Conservation (phyloP, 2,329 filamentous ascomycete genomes). For the Aspergillus transmontanensis region DNA sequence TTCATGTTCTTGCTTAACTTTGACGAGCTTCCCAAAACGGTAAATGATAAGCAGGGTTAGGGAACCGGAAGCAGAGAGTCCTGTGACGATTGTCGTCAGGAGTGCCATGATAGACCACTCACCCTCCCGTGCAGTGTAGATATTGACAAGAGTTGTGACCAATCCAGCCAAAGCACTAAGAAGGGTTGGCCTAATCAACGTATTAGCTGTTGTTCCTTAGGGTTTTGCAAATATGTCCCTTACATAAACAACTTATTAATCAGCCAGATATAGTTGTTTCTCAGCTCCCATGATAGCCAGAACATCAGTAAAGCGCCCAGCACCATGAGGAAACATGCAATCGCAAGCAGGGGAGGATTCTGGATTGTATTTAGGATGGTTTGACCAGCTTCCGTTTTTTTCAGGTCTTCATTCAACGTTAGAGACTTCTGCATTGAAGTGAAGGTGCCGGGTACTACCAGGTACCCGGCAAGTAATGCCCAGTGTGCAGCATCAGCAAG, state of each 20-base stretch:
- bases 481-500: constrained; percentile 49
- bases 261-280: constrained; percentile 58
- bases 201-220: constrained; percentile 6
- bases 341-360: constrained; percentile 46
- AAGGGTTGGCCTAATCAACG: constrained; percentile 31
- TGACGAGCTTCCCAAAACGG: constrained; percentile 38
- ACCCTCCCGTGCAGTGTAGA: constrained; percentile 53
- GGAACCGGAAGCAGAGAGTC: constrained; percentile 21
- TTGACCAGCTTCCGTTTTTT: constrained; percentile 14
- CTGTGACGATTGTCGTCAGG: constrained; percentile 41
- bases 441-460: constrained; percentile 57
- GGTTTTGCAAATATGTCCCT: constrained; percentile 14
- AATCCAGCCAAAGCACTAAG: constrained; percentile 55
- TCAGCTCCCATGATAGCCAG: constrained; percentile 48
- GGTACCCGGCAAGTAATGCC: constrained; percentile 56
- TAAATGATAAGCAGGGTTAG: constrained; percentile 37
- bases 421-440: constrained; percentile 44
- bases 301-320: constrained; percentile 46
- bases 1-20: constrained; percentile 36
- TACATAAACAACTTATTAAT: constrained; percentile 55
- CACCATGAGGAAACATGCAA: constrained; percentile 49
- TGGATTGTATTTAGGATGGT: constrained; percentile 32
- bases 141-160: constrained; percentile 52
- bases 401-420: constrained; percentile 28
- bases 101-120: constrained; percentile 49